Percentiles rank a stretch among this genome's conserved stretches.
phyloP scores from a whole-genome alignment of 805 yeast species.

The Nakazawaea holstii region DNA sequence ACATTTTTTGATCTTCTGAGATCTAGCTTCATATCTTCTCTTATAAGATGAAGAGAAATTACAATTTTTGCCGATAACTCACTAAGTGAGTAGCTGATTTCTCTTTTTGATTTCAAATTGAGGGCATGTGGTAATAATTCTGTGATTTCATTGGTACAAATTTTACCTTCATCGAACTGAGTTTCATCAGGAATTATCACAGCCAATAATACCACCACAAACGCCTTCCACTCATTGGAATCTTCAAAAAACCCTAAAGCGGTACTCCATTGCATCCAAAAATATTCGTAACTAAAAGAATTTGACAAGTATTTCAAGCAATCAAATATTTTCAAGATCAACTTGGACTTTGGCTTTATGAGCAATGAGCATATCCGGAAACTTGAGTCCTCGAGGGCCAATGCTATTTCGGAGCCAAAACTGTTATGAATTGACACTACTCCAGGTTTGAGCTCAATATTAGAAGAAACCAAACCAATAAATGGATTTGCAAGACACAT shows the following conservation, averaged over 20 bases:
- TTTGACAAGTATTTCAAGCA: constrained; percentile 51
- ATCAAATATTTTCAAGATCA: constrained; percentile 40
- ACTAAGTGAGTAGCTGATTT: constrained; percentile 34
- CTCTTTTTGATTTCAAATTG: constrained; percentile 14
- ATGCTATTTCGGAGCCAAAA: constrained; percentile 21
- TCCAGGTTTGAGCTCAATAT: constrained; percentile 19
- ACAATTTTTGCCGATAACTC: constrained; percentile 58
- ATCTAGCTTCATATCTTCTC: constrained; percentile 71
- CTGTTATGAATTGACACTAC: constrained; percentile 17
- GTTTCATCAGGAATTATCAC: constrained; percentile 41
- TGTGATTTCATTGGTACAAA: constrained; percentile 20
- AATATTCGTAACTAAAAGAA: constrained; percentile 47
- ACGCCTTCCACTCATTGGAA: constrained; percentile 56
- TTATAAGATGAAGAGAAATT: constrained; percentile 63
- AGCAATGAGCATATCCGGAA: constrained; percentile 29
- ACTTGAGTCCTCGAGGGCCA: constrained; percentile 16
- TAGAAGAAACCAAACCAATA: constrained; percentile 38
- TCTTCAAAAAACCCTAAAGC: constrained; percentile 37
- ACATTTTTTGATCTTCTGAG: constrained; percentile 32
- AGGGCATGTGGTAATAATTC: constrained; percentile 19
- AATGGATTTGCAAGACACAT: constrained; percentile 52
- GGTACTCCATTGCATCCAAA: constrained; percentile 62
- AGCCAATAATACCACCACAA: constrained; percentile 45
- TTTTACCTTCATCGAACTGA: constrained; percentile 14
- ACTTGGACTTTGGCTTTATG: constrained; percentile 37